These are phyloP conservation scores for Fragaria ananassa DNA, from an alignment of 306 rosid genomes.

Conservation along the genomic window DNA sequence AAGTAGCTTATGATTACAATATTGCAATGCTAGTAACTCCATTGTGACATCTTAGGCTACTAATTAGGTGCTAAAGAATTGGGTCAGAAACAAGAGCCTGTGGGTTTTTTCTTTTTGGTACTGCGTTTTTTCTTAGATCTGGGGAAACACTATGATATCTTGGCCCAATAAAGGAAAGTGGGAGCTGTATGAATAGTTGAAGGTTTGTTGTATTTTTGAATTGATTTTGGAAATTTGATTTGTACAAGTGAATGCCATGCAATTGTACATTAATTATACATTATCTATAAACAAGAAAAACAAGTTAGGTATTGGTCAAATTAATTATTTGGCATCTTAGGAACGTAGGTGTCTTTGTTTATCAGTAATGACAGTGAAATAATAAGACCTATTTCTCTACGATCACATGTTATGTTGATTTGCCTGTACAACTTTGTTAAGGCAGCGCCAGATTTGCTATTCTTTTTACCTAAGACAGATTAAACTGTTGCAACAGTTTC, in stretches of 20 bases:
- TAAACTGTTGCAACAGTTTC: too few species aligned
- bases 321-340: background rate
- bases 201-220: background rate
- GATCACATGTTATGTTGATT: background rate
- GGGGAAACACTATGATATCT: background rate
- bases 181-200: background rate
- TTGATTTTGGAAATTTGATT: background rate
- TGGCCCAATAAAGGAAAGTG: background rate
- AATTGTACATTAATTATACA: background rate
- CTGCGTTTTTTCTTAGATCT: too few species aligned
- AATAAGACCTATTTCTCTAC: background rate
- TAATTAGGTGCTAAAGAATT: background rate
- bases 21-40: background rate
- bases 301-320: background rate
- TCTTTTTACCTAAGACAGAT: background rate
- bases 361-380: background rate
- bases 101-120: background rate
- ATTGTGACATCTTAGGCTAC: background rate
- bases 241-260: background rate
- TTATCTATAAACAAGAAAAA: background rate
- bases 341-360: background rate
- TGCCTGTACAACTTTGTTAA: background rate
- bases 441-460: background rate
- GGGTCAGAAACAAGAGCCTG: background rate
- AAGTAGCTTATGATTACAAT: background rate